phyloP scores from a whole-genome alignment of 1,284 basidiomycete genomes.

The Agaricales sp. region DNA sequence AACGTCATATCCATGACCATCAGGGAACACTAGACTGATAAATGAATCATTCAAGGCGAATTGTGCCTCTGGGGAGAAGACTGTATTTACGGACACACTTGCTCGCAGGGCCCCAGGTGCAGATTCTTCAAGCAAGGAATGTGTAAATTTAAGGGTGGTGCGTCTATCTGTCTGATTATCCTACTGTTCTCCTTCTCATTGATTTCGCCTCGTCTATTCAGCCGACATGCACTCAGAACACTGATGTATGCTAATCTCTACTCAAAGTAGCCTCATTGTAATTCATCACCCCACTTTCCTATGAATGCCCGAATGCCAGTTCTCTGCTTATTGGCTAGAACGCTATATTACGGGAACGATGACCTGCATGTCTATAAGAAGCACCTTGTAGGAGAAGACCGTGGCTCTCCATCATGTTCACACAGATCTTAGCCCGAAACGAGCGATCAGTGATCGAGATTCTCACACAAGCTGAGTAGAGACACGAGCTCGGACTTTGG shows the following conservation, averaged over 20 bases:
- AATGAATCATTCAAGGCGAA: slow-evolving; percentile 28
- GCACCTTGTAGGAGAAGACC: neutral
- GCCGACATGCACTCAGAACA: slow-evolving; percentile 32
- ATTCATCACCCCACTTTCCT: neutral
- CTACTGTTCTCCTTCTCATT: slow-evolving; percentile 11
- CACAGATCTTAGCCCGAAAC: neutral
- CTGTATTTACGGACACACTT: slow-evolving; percentile 45
- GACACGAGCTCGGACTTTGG: no score
- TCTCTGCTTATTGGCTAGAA: neutral
- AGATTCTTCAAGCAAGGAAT: slow-evolving; percentile 39
- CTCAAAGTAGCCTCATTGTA: neutral
- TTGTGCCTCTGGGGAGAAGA: slow-evolving; percentile 50
- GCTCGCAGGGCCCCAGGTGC: slow-evolving; percentile 37
- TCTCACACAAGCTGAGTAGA: neutral
- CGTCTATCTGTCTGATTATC: slow-evolving; percentile 16
- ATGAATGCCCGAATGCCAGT: slow-evolving; percentile 3
- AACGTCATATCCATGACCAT: slow-evolving; percentile 1
- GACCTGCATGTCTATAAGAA: neutral
- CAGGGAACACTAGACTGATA: slow-evolving; percentile 2
- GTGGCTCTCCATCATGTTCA: neutral
- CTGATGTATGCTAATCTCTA: neutral
- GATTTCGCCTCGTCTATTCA: slow-evolving; percentile 15
- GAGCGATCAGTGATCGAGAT: neutral
- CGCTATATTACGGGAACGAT: neutral
- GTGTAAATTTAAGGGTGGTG: slow-evolving; percentile 52